Conservation (phyloP, 1,139 yeast species). For the Suhomyces anneliseae region DNA sequence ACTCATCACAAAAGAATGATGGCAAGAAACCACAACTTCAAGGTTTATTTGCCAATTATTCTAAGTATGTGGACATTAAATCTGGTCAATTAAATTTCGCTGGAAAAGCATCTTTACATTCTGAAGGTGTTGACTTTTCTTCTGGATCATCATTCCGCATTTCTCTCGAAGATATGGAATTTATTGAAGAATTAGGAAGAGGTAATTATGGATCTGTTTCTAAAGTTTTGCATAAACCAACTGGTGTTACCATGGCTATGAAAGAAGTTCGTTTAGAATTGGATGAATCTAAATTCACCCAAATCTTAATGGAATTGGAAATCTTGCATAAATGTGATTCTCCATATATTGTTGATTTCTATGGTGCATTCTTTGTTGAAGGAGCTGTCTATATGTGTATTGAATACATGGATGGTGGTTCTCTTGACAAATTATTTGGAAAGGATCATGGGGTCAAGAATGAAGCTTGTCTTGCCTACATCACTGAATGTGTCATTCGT, state of each 20-base stretch:
- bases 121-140: constrained; percentile 88
- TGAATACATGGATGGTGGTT: constrained; percentile 98
- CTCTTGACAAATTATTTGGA: constrained; percentile 81
- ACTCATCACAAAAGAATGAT: not conserved
- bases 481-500: constrained; percentile 75
- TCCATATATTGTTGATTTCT: constrained; percentile 90
- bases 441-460: constrained; percentile 73
- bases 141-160: constrained; percentile 86
- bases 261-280: constrained; percentile 90
- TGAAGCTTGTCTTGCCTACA: constrained; percentile 70
- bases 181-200: constrained; percentile 82
- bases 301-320: constrained; percentile 93
- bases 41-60: constrained; percentile 75
- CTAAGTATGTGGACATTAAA: constrained; percentile 85
- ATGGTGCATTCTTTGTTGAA: constrained; percentile 95
- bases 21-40: constrained; percentile 32
- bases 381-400: constrained; percentile 99
- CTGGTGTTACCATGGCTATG: constrained; percentile 93
- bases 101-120: constrained; percentile 89
- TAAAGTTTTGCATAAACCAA: constrained; percentile 91
- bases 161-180: constrained; percentile 82
- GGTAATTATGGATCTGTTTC: constrained; percentile 97
- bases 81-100: constrained; percentile 90
- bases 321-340: constrained; percentile 87
- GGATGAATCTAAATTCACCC: constrained; percentile 88